These are phyloP conservation scores for Plasmodium ovale DNA, from an alignment of 169 alveolate species.

Conservation along the genomic window DNA sequence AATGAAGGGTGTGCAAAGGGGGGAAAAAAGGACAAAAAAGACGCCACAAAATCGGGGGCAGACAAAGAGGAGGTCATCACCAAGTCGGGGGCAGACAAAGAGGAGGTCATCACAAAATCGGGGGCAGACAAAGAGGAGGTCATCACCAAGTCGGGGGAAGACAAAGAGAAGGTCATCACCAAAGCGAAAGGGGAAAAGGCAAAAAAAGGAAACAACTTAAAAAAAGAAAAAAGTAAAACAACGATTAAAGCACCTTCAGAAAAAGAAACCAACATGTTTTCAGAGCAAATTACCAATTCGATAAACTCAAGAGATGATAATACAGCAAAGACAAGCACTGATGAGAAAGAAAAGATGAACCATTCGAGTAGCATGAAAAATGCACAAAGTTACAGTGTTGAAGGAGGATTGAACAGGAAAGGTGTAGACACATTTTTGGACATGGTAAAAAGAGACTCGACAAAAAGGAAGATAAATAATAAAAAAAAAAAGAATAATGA, in stretches of 20 bases:
- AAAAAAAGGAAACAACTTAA: background rate
- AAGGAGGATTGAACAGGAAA: background rate
- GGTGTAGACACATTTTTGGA: background rate
- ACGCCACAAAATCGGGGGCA: background rate
- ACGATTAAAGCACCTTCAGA: no score
- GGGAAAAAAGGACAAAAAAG: background rate
- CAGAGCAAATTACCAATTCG: no score
- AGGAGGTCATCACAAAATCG: background rate
- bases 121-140: background rate
- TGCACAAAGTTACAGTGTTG: no score
- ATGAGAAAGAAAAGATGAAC: no score
- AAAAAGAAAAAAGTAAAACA: no score
- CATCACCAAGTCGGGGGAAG: background rate
- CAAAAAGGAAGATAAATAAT: no score
- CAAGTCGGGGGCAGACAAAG: background rate
- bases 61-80: background rate
- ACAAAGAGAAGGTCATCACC: background rate
- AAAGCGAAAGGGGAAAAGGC: background rate
- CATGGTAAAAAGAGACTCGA: no score
- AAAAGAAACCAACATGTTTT: no score
- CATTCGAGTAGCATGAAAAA: no score
- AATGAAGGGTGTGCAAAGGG: constrained; percentile 12
- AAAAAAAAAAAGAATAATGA: no score
- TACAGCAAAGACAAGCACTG: no score
- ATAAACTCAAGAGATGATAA: no score